Conservation (phyloP, 305 asterid species). For the Solanum hybrid region DNA sequence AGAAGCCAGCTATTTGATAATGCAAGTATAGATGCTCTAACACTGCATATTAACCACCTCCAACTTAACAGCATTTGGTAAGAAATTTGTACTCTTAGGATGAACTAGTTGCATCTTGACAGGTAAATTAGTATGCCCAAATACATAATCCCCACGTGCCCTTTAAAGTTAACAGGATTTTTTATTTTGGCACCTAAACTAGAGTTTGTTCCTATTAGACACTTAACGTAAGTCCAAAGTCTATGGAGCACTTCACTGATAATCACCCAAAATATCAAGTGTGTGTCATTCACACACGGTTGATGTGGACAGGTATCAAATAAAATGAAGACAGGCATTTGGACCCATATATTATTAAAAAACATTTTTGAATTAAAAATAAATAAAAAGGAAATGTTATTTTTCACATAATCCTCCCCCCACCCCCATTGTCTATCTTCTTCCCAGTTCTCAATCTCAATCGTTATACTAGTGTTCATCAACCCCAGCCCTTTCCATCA, state of each 20-base stretch:
- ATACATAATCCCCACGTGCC: neutral
- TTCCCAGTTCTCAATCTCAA: neutral
- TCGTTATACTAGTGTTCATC: neutral
- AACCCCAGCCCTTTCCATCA: neutral
- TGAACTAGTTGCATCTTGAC: neutral
- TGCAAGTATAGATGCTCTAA: neutral
- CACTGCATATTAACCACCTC: neutral
- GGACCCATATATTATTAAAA: neutral
- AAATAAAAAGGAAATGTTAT: neutral
- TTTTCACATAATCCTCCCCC: neutral
- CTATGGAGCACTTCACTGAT: neutral
- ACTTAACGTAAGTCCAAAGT: neutral
- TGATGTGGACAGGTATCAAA: neutral
- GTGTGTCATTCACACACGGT: neutral
- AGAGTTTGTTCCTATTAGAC: neutral
- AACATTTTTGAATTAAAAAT: neutral
- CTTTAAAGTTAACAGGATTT: neutral
- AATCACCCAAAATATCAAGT: neutral
- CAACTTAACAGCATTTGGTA: neutral
- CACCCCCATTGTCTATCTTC: neutral
- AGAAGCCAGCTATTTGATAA: neutral
- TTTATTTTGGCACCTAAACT: neutral
- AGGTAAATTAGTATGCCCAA: neutral
- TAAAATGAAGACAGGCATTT: neutral
- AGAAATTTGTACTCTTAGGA: neutral